Percentiles rank a stretch among this genome's conserved stretches.
Evolutionary conservation across 192 early-diverging fungal genomes (phyloP).

Genomic region (Jimgerdemannia flammicorona): DNA sequence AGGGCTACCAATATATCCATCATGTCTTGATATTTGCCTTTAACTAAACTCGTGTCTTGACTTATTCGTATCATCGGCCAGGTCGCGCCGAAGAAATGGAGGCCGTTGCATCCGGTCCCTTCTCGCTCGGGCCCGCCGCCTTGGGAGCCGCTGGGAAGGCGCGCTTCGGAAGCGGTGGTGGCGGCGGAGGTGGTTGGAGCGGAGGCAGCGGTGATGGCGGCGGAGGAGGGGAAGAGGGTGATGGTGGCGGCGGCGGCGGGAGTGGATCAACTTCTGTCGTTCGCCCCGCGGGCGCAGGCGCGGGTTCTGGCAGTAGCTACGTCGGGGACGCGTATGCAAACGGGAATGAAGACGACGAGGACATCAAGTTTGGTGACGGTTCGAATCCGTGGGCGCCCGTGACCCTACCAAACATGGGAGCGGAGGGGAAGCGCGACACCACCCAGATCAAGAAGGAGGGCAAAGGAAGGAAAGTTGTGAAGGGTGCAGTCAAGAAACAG

Average conservation of each 20-base stretch:
- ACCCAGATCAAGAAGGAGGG: not conserved
- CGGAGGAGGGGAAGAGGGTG: not conserved
- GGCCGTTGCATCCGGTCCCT: conserved; percentile 44
- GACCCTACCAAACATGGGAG: not conserved
- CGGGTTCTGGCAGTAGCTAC: not conserved
- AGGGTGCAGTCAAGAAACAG: not conserved
- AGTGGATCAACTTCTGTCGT: not conserved
- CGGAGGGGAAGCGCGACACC: not conserved
- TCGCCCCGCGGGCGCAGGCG: no score
- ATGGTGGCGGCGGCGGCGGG: not conserved
- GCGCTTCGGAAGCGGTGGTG: not conserved
- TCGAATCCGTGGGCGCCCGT: not conserved
- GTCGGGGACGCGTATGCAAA: not conserved
- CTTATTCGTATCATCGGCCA: not conserved
- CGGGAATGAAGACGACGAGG: not conserved
- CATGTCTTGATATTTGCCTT: no score
- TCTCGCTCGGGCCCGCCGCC: conserved; percentile 46
- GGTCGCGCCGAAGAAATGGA: conserved; percentile 12
- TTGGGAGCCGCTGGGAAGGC: not conserved
- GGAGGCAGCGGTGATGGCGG: not conserved
- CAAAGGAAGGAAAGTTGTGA: not conserved
- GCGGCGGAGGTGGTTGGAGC: not conserved
- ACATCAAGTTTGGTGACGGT: not conserved
- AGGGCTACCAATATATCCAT: not conserved
- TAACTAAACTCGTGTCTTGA: no score